These are phyloP conservation scores for Phytophthora aleatoria DNA, from an alignment of 352 stramenopile species.

Conservation along the genomic window DNA sequence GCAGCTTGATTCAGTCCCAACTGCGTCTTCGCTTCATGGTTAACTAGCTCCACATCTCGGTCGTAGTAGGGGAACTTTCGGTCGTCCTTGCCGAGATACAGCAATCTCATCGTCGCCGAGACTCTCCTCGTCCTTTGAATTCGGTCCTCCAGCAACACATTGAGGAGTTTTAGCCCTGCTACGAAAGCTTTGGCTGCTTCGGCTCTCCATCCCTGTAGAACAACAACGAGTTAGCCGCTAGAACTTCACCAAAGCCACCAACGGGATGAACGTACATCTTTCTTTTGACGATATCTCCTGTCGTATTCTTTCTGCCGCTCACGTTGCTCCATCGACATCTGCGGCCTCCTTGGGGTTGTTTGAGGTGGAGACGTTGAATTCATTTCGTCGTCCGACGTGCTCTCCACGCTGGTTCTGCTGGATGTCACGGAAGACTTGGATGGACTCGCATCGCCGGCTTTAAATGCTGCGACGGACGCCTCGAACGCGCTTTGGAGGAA, in stretches of 20 bases:
- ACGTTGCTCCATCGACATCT: constrained; percentile 2
- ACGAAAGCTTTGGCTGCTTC: constrained; percentile 15
- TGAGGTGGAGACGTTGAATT: background rate
- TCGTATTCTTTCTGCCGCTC: constrained; percentile 10
- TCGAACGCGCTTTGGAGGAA: constrained; percentile 3
- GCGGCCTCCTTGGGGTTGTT: background rate
- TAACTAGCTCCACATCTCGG: constrained; percentile 1
- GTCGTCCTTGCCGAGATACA: constrained; percentile 2
- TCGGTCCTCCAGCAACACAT: constrained; percentile 17
- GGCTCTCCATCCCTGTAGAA: background rate
- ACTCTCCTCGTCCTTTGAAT: constrained; percentile 22
- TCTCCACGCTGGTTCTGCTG: constrained; percentile 5
- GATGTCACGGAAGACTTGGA: constrained; percentile 5
- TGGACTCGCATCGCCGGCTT: background rate
- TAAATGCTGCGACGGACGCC: constrained; percentile 1
- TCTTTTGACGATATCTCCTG: constrained; percentile 9
- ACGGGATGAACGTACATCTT: background rate
- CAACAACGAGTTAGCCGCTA: background rate
- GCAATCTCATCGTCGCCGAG: constrained; percentile 12
- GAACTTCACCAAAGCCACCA: background rate
- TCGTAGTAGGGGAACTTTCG: constrained; percentile 14
- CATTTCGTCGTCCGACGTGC: constrained; percentile 10
- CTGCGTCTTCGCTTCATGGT: constrained; percentile 13
- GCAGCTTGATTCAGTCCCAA: constrained; percentile 14
- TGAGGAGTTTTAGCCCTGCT: constrained; percentile 24